Base-by-base conservation (phyloP, 768 basidiomycete genomes). In the Crassisporium funariophilum region DNA sequence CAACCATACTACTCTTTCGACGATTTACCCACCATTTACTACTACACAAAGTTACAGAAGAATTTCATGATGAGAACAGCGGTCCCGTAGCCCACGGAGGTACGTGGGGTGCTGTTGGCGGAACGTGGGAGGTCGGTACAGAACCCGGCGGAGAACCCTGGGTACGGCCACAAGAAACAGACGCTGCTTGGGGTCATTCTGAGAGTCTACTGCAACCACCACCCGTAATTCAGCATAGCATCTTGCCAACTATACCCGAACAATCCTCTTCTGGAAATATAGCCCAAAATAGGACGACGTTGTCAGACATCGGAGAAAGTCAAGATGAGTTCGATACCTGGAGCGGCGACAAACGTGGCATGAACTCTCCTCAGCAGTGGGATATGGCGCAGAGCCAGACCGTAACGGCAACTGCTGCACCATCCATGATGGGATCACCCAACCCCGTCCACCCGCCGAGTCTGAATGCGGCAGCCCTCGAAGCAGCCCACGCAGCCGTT, bases 351-450 rank as follows among this genome's bases (percentile, higher is more conserved):
- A 52, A 58, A 20, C 57, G 50, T 25, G 54, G 52, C 35, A 38
- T 49, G 12, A 44, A 35, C 15, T 52, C 49, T 49, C 51, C 53
- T 29, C 54, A 45, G 17, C 47, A 58, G 33, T 56, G 53, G 46
- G 54, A 47, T 24, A 49, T 48, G 22, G 52, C 52, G n/a, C 59
- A 48, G 11, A 63, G 54, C 33, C 59, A 56, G 19, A 59, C 58
- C 36, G 47, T 60, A 22, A 60, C 59, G 17, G 54, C 59, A 11
- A 62, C 60, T 6, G 60, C 57, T 21, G 61, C 59, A 10, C 52
- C 56, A 4, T 66, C 64, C 15, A 57, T 46, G 5, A 54, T 57
- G 48, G 53, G 56, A 35, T 57, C 60, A 24, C 60, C 60, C 27
- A 29, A n/a, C n/a, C 44, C 15, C 38, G 46, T 12, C 50, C 46